Evolutionary conservation across 192 early-diverging fungal species (phyloP).

Genomic region (Rhizophagus sp.): DNA sequence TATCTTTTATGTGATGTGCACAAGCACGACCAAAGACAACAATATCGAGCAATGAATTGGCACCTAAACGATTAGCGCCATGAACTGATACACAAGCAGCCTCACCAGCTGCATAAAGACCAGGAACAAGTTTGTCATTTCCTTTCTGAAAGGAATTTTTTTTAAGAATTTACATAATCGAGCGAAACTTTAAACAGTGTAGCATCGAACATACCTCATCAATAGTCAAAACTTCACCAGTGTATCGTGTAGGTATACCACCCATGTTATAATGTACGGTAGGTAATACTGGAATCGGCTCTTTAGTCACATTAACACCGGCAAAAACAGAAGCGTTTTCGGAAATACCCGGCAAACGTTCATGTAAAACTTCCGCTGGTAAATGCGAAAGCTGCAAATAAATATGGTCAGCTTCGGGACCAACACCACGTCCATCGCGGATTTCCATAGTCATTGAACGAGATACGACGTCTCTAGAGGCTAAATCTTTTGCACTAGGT

Average conservation of each 20-base stretch:
- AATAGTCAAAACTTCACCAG: slow-evolving; percentile 89
- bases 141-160: slow-evolving; percentile 54
- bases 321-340: slow-evolving; percentile 99
- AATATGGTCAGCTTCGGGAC: slow-evolving; percentile 94
- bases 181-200: neutral
- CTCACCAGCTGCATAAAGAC: slow-evolving; percentile 98
- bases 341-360: slow-evolving; percentile 97
- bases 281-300: slow-evolving; percentile 97
- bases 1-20: slow-evolving; percentile 92
- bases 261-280: slow-evolving; percentile 99
- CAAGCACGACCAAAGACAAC: slow-evolving; percentile 98
- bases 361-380: slow-evolving; percentile 85
- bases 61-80: slow-evolving; percentile 97
- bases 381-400: slow-evolving; percentile 95
- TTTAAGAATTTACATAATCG: neutral
- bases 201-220: slow-evolving; percentile 39
- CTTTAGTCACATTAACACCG: slow-evolving; percentile 99
- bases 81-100: slow-evolving; percentile 98
- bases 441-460: slow-evolving; percentile 99
- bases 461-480: slow-evolving; percentile 98
- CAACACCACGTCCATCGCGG: slow-evolving; percentile 95
- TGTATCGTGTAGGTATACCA: slow-evolving; percentile 96
- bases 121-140: slow-evolving; percentile 90
- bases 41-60: slow-evolving; percentile 97
- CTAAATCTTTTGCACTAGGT: slow-evolving; percentile 97